Conservation (phyloP, 2,329 filamentous ascomycete species). For the Fusarium cicatricum region DNA sequence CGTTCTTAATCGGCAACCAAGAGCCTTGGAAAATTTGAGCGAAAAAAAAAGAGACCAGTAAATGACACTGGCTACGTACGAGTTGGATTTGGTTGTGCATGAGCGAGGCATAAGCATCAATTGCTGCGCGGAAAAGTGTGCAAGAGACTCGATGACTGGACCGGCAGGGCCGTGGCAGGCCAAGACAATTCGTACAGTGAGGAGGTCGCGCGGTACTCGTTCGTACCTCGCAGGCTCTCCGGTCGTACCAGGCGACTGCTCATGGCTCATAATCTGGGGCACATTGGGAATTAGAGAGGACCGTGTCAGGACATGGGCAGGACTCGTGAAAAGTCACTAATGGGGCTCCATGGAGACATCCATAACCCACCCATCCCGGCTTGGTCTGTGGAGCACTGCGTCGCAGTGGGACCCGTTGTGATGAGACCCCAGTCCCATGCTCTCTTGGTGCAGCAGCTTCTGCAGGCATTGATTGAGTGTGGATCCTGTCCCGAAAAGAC, state of each 20-base stretch:
- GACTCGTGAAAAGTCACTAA: slow-evolving; percentile 34
- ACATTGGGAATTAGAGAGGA: slow-evolving; percentile 35
- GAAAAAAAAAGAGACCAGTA: slow-evolving; percentile 12
- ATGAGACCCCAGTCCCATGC: slow-evolving; percentile 30
- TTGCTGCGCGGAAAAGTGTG: slow-evolving; percentile 18
- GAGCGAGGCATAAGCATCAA: slow-evolving; percentile 19
- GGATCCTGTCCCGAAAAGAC: slow-evolving; percentile 23
- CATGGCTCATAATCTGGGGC: slow-evolving; percentile 34
- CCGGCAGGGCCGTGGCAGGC: slow-evolving; percentile 37
- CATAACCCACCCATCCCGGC: slow-evolving; percentile 31
- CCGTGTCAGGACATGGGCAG: slow-evolving; percentile 31
- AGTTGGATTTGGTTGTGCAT: slow-evolving; percentile 13
- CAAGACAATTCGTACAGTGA: slow-evolving; percentile 41
- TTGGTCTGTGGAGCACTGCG: slow-evolving; percentile 28
- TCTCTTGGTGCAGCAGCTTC: slow-evolving; percentile 18
- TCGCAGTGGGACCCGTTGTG: slow-evolving; percentile 35
- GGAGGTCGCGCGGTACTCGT: slow-evolving; percentile 27
- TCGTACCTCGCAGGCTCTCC: slow-evolving; percentile 36
- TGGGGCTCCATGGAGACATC: slow-evolving; percentile 18
- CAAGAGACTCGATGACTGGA: slow-evolving; percentile 26
- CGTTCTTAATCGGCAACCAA: slow-evolving; percentile 26
- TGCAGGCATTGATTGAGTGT: slow-evolving; percentile 28
- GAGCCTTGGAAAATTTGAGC: slow-evolving; percentile 7
- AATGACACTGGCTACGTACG: slow-evolving; percentile 13
- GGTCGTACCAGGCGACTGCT: slow-evolving; percentile 38